These are phyloP conservation scores for Diaporthe sp. DNA, from an alignment of 2,329 filamentous ascomycete genomes.

Conservation along the genomic window DNA sequence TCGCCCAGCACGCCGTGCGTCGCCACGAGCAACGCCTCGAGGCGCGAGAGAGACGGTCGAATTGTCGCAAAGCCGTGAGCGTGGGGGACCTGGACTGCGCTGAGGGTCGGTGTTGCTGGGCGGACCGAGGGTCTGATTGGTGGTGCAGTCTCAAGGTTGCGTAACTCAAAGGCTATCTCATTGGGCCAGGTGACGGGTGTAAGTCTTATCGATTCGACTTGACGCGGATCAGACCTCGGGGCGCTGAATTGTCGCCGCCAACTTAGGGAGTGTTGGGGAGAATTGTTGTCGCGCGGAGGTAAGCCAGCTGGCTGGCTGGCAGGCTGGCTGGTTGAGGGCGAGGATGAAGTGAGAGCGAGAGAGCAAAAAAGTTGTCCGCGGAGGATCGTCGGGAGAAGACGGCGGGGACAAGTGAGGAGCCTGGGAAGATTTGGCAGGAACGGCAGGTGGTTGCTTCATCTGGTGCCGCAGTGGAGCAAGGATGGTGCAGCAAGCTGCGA, in stretches of 20 bases:
- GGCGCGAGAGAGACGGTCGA: constrained; percentile 9
- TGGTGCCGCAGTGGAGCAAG: constrained; percentile 3
- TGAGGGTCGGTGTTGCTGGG: constrained; percentile 32
- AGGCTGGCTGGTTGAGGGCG: constrained; percentile 11
- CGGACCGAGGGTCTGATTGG: constrained; percentile 39
- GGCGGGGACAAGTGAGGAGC: constrained; percentile 33
- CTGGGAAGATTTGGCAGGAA: constrained; percentile 3
- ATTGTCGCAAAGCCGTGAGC: background rate
- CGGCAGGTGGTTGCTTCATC: constrained; percentile 24
- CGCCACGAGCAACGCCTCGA: constrained; percentile 24
- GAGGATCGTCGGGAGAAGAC: constrained; percentile 35
- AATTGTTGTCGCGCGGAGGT: background rate
- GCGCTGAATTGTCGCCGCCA: constrained; percentile 16
- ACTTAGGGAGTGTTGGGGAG: background rate
- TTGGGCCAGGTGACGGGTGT: constrained; percentile 35
- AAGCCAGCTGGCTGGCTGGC: background rate
- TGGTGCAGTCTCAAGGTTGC: constrained; percentile 34
- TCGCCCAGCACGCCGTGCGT: constrained; percentile 35
- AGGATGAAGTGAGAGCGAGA: background rate
- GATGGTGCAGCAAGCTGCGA: background rate
- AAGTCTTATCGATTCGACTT: constrained; percentile 37
- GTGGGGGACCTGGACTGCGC: constrained; percentile 20
- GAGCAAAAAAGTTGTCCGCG: constrained; percentile 6
- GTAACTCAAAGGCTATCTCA: constrained; percentile 29
- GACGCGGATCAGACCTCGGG: constrained; percentile 3